phyloP scores from a whole-genome alignment of 169 alveolate species.

The Plasmodium vivax region DNA sequence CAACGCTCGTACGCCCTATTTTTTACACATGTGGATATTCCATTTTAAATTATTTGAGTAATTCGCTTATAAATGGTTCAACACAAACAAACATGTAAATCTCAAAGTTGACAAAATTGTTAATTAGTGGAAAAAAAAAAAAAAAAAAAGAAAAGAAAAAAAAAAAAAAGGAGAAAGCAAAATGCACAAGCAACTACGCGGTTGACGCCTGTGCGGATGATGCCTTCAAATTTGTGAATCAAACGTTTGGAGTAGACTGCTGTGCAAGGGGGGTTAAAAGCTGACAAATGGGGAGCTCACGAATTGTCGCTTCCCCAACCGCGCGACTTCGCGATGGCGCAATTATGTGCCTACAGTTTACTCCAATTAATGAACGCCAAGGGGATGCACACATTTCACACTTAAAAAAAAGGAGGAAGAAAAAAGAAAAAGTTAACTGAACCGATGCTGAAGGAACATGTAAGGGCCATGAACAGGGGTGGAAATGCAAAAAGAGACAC shows the following conservation, averaged over 20 bases:
- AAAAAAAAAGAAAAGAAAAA: background rate
- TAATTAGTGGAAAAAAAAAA: background rate
- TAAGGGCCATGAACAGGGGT: background rate
- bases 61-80: background rate
- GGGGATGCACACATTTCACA: background rate
- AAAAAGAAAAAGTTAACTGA: background rate
- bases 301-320: background rate
- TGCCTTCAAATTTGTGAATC: background rate
- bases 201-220: background rate
- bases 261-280: background rate
- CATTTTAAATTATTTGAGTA: conserved; percentile 4
- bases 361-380: background rate
- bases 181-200: background rate
- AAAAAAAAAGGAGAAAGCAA: background rate
- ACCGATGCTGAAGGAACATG: background rate
- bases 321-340: background rate
- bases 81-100: background rate
- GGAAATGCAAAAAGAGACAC: background rate
- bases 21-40: background rate
- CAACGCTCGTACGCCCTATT: background rate
- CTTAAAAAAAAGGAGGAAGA: background rate
- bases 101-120: conserved; percentile 7
- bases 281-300: background rate
- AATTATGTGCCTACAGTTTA: background rate
- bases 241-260: background rate